phyloP scores from a whole-genome alignment of 208 protist genomes.

The Trypanosoma theileri region DNA sequence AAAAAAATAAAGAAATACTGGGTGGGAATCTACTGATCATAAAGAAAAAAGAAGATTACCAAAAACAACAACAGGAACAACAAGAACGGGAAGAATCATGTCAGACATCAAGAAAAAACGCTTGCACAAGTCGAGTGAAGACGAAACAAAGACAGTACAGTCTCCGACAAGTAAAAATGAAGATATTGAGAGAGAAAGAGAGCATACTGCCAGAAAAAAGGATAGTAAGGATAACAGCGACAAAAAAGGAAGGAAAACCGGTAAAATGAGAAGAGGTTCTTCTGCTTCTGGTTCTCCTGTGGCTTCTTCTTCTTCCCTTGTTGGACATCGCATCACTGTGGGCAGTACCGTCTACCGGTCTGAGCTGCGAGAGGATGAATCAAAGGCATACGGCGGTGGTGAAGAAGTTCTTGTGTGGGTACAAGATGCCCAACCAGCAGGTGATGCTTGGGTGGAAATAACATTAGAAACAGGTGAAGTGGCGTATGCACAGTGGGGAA shows the following conservation, averaged over 20 bases:
- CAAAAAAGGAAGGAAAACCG: background rate
- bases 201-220: background rate
- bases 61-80: background rate
- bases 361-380: constrained; percentile 6
- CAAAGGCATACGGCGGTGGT: constrained; percentile 3
- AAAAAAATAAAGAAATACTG: background rate
- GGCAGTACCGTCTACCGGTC: constrained; percentile 7
- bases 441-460: constrained; percentile 21
- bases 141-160: background rate
- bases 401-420: constrained; percentile 21
- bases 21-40: background rate
- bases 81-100: background rate
- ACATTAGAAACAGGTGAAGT: constrained; percentile 12
- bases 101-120: background rate
- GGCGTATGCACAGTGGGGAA: constrained; percentile 14
- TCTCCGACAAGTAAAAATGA: background rate
- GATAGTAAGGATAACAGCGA: constrained; percentile 7
- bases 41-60: background rate
- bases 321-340: background rate
- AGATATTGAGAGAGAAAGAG: background rate
- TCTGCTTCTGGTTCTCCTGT: too few species aligned
- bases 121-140: background rate
- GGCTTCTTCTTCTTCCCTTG: background rate
- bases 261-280: background rate
- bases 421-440: constrained; percentile 23